Base-by-base conservation (phyloP, 306 rosid genomes). In the Medicago arabica region DNA sequence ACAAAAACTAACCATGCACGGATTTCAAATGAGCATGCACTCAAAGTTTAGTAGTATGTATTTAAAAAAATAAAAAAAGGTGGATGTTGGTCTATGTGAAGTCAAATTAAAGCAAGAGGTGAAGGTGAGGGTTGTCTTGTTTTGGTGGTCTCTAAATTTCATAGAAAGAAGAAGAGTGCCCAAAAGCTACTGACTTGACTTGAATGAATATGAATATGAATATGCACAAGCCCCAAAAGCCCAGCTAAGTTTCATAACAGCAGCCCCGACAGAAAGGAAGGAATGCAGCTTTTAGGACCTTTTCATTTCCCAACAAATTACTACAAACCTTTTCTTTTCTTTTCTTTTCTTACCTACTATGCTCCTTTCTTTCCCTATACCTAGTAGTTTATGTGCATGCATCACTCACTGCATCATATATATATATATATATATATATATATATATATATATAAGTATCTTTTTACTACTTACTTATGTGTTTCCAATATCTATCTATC, bases 231-330 rank as follows among this genome's bases (percentile, higher is more conserved):
- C 80, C 90, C 92, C 92, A 83, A 89, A 85, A 79, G 71, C 83
- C 77, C 77, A 82, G 90, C 90, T 70, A 86, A 82, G 91, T 83
- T 88, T 84, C 87, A 88, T 78, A 80, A 76, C 87, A 85, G 87
- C 86, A 81, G 89, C 67, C 85, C 97, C 93, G 98, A 91, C 97
- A 93, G 92, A 88, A 89, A 85, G 98, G 96, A 93, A 81, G 89
- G 73, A 91, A 72, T 83, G 87, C 94, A 92, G 96, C 98, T 87
- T 92, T 94, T 94, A 62, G 81, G 79, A 71, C 79, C 38, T 89
- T 87, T 86, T 85, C 92, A 85, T 93, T 93, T 94, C 92, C 96
- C 96, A 94, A 92, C 88, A 87, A 84, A 78, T 16, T 16, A 53
- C 25, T 7, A 53, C 79, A 69, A 81, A 83, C 80, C 93, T 91